phyloP scores from a whole-genome alignment of 148 eudicot genomes.

The Vaccinium darrowii region DNA sequence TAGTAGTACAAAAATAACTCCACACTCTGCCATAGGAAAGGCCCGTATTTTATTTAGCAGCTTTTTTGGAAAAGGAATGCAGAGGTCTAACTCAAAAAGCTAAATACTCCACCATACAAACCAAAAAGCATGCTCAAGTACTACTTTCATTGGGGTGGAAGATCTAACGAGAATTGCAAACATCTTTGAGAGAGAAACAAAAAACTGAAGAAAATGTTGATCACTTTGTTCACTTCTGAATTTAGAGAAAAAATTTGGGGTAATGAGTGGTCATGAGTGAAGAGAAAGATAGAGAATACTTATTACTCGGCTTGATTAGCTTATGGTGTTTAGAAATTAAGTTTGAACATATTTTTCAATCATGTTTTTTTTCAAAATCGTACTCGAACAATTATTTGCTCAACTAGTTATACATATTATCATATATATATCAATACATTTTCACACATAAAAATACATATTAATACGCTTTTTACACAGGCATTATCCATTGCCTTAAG shows the following conservation, averaged over 20 bases:
- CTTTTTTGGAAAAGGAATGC: neutral
- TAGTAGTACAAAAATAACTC: neutral
- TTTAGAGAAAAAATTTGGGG: neutral
- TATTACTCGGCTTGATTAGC: neutral
- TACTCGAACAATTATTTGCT: neutral
- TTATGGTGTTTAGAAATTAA: neutral
- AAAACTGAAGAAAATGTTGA: too few species aligned
- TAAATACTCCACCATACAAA: neutral
- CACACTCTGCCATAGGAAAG: neutral
- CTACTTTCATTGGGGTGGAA: neutral
- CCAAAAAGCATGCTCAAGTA: neutral
- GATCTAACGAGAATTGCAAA: slow-evolving; percentile 4
- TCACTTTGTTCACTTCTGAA: too few species aligned
- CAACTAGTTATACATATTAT: too few species aligned
- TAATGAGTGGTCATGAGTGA: too few species aligned
- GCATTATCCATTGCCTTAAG: too few species aligned
- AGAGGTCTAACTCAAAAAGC: slow-evolving; percentile 19
- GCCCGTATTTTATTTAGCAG: slow-evolving; percentile 1
- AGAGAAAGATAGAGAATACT: too few species aligned
- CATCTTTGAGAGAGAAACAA: neutral
- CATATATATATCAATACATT: too few species aligned
- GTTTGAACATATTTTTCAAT: neutral
- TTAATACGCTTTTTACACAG: too few species aligned
- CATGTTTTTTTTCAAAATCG: neutral
- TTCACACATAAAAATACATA: too few species aligned